Percentiles rank a stretch among this genome's conserved stretches.
Conservation (phyloP, 148 eudicot species). For the Nyssa sinensis region DNA sequence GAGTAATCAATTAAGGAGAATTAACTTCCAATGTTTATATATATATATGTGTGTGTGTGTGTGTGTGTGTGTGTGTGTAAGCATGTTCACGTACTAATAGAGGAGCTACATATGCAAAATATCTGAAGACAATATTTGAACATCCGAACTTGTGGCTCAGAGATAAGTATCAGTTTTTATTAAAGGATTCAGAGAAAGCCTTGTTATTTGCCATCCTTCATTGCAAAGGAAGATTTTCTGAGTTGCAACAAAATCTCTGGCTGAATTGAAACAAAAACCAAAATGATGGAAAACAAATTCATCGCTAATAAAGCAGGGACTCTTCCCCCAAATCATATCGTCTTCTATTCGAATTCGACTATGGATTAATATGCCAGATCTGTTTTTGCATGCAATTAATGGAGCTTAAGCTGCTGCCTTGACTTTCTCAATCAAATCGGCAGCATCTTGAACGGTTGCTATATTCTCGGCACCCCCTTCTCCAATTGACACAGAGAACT, state of each 20-base stretch:
- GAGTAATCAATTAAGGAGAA: no score
- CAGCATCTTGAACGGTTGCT: constrained; percentile 42
- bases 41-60: no score
- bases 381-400: not conserved
- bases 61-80: no score
- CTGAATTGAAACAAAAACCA: not conserved
- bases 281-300: not conserved
- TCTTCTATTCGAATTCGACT: not conserved
- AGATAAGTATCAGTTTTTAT: not conserved
- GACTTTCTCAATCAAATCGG: constrained; percentile 39
- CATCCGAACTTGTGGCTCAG: no score
- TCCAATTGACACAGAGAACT: constrained; percentile 33
- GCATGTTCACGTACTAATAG: no score
- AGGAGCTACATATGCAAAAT: no score
- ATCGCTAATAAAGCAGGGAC: not conserved
- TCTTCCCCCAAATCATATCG: not conserved
- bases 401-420: constrained; percentile 15
- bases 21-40: no score
- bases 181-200: not conserved
- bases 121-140: no score
- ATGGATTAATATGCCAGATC: not conserved
- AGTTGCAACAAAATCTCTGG: not conserved
- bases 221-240: not conserved
- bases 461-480: constrained; percentile 36
- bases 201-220: not conserved